Percentiles rank a stretch among this genome's conserved stretches.
phyloP scores from a whole-genome alignment of 2,329 filamentous ascomycete genomes.

The Aureobasidium sp. region DNA sequence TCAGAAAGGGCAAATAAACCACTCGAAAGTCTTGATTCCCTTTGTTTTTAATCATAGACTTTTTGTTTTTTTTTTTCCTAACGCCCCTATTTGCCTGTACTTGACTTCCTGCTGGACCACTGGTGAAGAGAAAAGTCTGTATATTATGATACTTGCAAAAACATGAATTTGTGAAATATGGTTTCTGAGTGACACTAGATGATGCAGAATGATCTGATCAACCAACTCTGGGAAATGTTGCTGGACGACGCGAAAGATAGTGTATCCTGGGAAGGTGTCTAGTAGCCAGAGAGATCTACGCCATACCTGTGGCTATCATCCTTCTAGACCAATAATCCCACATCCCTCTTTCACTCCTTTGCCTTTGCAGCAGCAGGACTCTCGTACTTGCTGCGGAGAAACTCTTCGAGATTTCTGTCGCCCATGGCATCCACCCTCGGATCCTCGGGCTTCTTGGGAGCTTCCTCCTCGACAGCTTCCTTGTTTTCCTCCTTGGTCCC shows the following conservation, averaged over 20 bases:
- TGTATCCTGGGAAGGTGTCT: neutral
- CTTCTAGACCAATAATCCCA: neutral
- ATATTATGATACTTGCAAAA: neutral
- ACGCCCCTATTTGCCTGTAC: neutral
- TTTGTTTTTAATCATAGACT: constrained; percentile 1
- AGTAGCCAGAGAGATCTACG: neutral
- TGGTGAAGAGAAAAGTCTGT: constrained; percentile 5
- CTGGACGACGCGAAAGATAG: neutral
- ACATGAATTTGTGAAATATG: neutral
- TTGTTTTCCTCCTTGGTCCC: constrained; percentile 25
- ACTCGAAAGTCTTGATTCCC: neutral
- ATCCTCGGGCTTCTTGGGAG: constrained; percentile 22
- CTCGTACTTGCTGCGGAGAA: constrained; percentile 27
- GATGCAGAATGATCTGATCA: neutral
- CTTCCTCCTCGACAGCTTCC: constrained; percentile 15
- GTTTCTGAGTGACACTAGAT: neutral
- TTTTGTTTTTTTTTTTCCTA: neutral
- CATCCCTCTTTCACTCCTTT: neutral
- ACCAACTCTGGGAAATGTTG: neutral
- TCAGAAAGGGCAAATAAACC: constrained; percentile 61
- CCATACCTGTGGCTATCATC: neutral
- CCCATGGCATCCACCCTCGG: constrained; percentile 26
- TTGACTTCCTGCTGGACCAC: neutral
- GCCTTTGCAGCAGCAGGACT: constrained; percentile 14
- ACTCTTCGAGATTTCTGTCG: constrained; percentile 30